Conservation (phyloP, 164 flowering plant species). For the Piper longum region DNA sequence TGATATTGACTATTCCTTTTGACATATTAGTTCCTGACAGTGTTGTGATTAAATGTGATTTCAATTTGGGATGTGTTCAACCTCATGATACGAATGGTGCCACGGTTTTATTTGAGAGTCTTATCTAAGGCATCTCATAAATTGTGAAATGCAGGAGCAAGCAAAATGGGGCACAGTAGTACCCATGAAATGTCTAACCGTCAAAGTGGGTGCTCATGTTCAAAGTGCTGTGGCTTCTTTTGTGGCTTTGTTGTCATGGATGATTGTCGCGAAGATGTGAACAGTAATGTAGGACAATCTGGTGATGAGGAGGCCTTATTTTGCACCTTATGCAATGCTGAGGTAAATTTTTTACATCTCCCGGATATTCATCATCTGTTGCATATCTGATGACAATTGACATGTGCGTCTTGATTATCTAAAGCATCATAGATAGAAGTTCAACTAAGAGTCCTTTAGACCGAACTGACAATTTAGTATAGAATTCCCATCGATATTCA, state of each 20-base stretch:
- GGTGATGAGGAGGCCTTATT: constrained; percentile 79
- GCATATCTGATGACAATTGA: too few species aligned
- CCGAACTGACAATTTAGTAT: too few species aligned
- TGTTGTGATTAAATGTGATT: too few species aligned
- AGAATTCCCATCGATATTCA: too few species aligned
- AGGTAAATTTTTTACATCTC: constrained; percentile 28
- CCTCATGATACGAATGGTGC: too few species aligned
- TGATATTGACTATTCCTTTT: too few species aligned
- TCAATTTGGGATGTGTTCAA: too few species aligned
- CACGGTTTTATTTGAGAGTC: neutral
- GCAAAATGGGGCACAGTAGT: constrained; percentile 25
- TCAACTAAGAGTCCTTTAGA: too few species aligned
- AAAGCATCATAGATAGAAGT: too few species aligned
- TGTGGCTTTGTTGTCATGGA: constrained; percentile 56
- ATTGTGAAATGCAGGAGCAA: constrained; percentile 20
- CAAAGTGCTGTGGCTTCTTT: constrained; percentile 36
- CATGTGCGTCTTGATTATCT: too few species aligned
- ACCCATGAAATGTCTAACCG: constrained; percentile 21
- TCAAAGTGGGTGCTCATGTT: constrained; percentile 29
- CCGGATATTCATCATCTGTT: neutral
- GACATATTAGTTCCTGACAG: too few species aligned
- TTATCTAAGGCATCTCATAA: neutral
- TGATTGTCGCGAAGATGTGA: constrained; percentile 72
- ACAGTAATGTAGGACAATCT: constrained; percentile 28
- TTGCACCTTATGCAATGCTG: constrained; percentile 94